Percentiles rank a stretch among this genome's conserved stretches.
Evolutionary conservation across 768 basidiomycete species (phyloP).

Genomic region (Leccinellum luteum): DNA sequence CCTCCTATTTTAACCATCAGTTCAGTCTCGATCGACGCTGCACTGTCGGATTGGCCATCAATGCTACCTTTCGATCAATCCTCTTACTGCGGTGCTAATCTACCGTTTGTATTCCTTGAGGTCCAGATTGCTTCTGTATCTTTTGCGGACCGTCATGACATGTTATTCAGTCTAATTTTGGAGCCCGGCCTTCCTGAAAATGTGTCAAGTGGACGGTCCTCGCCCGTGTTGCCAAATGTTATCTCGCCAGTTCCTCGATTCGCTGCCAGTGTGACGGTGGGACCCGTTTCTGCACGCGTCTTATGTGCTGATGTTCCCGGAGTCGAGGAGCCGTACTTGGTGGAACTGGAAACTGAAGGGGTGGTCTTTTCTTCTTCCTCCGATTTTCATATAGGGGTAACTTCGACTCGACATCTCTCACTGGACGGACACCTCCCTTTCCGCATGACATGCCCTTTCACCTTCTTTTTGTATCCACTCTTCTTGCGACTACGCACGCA

Average conservation of each 20-base stretch:
- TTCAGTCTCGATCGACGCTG: slow-evolving; percentile 24
- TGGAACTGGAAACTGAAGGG: slow-evolving; percentile 59
- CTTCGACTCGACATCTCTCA: slow-evolving; percentile 10
- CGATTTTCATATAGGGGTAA: slow-evolving; percentile 35
- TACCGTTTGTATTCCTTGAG: slow-evolving; percentile 51
- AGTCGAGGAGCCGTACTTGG: slow-evolving; percentile 44
- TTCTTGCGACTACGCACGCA: slow-evolving; percentile 51
- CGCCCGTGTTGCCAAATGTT: slow-evolving; percentile 28
- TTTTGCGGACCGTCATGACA: slow-evolving; percentile 53
- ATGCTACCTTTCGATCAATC: slow-evolving; percentile 36
- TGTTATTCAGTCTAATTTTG: slow-evolving; percentile 40
- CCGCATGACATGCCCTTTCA: slow-evolving; percentile 42
- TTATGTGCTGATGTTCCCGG: slow-evolving; percentile 41
- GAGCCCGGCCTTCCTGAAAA: slow-evolving; percentile 17
- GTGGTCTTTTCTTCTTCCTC: slow-evolving; percentile 43
- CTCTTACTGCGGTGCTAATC: slow-evolving; percentile 50
- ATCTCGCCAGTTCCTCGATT: slow-evolving; percentile 49
- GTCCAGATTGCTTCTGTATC: slow-evolving; percentile 44
- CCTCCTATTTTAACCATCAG: slow-evolving; percentile 36
- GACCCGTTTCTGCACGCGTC: slow-evolving; percentile 48
- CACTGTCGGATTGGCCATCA: slow-evolving; percentile 61
- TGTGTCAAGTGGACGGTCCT: slow-evolving; percentile 1
- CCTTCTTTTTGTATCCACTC: slow-evolving; percentile 47
- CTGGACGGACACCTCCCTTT: slow-evolving; percentile 42
- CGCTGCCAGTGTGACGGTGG: slow-evolving; percentile 46